These are phyloP conservation scores for Cucurbita pepo DNA, from an alignment of 306 rosid species.

Conservation along the genomic window DNA sequence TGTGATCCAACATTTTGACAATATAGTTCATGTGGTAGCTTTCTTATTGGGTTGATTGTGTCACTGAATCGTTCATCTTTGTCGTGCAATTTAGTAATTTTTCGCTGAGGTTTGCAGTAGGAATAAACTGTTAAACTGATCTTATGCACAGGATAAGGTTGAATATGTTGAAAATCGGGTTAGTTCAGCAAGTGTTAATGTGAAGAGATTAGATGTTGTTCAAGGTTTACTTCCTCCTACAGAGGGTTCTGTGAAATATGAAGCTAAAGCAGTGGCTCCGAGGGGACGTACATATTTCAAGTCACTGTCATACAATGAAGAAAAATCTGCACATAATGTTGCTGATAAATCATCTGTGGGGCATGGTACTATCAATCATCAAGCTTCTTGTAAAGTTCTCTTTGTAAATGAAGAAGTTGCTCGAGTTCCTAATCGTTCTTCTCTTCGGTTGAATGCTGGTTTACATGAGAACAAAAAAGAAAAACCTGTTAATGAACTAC, in stretches of 20 bases:
- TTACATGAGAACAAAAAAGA: not conserved
- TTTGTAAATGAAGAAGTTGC: constrained; percentile 7
- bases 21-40: not conserved
- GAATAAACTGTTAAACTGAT: not conserved
- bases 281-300: constrained; percentile 10
- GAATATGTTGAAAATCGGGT: constrained; percentile 60
- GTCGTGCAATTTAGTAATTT: not conserved
- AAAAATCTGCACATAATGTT: constrained; percentile 13
- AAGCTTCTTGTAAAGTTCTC: constrained; percentile 6
- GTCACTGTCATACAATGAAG: constrained; percentile 12
- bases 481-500: not conserved
- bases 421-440: constrained; percentile 6
- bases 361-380: constrained; percentile 15
- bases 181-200: constrained; percentile 48
- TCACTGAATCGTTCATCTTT: not conserved
- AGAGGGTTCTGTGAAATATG: constrained; percentile 19
- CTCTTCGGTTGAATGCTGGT: constrained; percentile 12
- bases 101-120: not conserved
- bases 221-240: constrained; percentile 39
- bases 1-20: not conserved
- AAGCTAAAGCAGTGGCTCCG: constrained; percentile 13
- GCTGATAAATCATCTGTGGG: constrained; percentile 12
- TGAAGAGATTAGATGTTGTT: constrained; percentile 48
- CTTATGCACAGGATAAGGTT: constrained; percentile 42
- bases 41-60: not conserved